Evolutionary conservation across 1,139 yeast genomes (phyloP), one percentile per base, ranked within the genome.

Genomic region (Candida sojae): DNA sequence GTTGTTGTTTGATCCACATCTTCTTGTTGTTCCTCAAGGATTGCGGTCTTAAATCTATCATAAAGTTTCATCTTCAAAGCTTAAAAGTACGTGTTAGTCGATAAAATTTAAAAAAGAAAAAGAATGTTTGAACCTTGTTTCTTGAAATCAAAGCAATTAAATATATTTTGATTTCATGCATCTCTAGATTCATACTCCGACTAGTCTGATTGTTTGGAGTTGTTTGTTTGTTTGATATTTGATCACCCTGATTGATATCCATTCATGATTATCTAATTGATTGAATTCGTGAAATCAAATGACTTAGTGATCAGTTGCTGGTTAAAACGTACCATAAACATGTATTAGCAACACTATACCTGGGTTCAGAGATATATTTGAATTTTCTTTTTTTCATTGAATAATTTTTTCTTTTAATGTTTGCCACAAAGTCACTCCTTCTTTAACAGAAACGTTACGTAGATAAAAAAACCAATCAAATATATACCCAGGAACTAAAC

Each of bases 21-120:
- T 34, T 86, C 82, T 34, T 70, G 60, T 56, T 80, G 81, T 57
- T 87, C 95, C 11, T 79, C 68, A 2, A 68, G 68, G 8, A 87
- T 68, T 32, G 88, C 83, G 39, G 67, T 61, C 41, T 52, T 54
- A 41, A 54, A 53, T 43, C 41, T 43, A 35, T 48, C 50, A 39
- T 53, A 51, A 17, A 54, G 45, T 12, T 39, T 46, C 57, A 54
- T 53, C 11, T 39, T 46, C 57, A 54, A 51, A 6, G 3, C 12
- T 25, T 28, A 5, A 12, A 26, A n/a, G 28, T 35, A 34, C 35
- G 43, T 33, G 29, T 13, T 41, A 39, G 39, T 37, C 23, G 11
- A 21, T 29, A 13, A n/a, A 28, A 5, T 17, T 17, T 17, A 17
- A 17, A 34, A 21, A 40, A 21, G 35, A 21, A n/a, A 21, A 36